phyloP scores from a whole-genome alignment of 2,329 filamentous ascomycete species.

The Penicillium sp. region DNA sequence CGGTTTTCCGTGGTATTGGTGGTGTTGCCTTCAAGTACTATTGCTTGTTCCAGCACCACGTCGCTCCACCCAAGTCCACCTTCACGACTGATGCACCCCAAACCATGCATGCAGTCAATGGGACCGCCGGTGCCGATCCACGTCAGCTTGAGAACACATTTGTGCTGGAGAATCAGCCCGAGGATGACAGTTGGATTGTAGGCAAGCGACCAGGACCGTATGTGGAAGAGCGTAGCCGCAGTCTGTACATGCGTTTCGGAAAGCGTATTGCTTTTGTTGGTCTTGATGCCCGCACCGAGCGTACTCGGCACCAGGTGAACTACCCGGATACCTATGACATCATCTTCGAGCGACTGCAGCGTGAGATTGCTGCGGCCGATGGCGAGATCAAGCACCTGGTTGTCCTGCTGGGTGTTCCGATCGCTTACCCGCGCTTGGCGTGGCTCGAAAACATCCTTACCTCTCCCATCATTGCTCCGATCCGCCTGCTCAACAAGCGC shows the following conservation, averaged over 20 bases:
- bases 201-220: conserved; percentile 69
- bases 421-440: conserved; percentile 71
- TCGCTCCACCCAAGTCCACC: conserved; percentile 78
- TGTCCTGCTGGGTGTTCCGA: conserved; percentile 67
- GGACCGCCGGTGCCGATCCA: conserved; percentile 58
- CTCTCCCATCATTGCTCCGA: conserved; percentile 80
- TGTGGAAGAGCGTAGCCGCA: conserved; percentile 60
- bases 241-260: conserved; percentile 62
- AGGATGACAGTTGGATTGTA: conserved; percentile 74
- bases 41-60: conserved; percentile 68
- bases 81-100: conserved; percentile 71
- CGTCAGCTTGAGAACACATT: conserved; percentile 72
- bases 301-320: conserved; percentile 90
- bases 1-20: conserved; percentile 64
- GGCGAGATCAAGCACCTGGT: conserved; percentile 62
- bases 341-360: conserved; percentile 56
- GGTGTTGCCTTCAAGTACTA: conserved; percentile 61
- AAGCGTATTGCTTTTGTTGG: conserved; percentile 63
- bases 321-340: conserved; percentile 65
- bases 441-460: conserved; percentile 92
- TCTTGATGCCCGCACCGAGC: conserved; percentile 63
- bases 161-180: conserved; percentile 58
- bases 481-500: conserved; percentile 84
- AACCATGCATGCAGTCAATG: conserved; percentile 52
- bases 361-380: conserved; percentile 51